Conservation (phyloP, 371 early-diverging fungal genomes). For the Mucor indicus region DNA sequence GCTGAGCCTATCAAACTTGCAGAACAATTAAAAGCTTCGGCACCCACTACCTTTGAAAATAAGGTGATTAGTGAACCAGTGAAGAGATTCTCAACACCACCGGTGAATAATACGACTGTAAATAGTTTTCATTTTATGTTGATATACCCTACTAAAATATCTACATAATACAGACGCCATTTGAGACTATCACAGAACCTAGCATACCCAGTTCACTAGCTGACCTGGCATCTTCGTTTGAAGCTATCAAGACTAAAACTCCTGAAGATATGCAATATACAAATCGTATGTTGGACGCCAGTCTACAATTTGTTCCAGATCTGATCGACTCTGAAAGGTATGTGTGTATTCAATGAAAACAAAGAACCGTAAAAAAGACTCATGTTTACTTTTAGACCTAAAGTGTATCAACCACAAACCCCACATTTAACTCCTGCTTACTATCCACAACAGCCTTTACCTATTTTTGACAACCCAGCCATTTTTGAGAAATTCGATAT, state of each 20-base stretch:
- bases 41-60: constrained; percentile 3
- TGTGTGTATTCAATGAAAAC: background rate
- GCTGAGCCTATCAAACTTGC: constrained; percentile 25
- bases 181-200: too few species aligned
- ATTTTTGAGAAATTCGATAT: constrained; percentile 91
- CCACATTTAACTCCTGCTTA: constrained; percentile 83
- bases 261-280: constrained; percentile 38
- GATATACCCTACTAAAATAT: too few species aligned
- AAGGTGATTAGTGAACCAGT: too few species aligned
- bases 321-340: constrained; percentile 68
- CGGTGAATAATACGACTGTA: too few species aligned
- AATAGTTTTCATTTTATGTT: too few species aligned
- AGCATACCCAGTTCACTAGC: constrained; percentile 74
- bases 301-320: constrained; percentile 74
- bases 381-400: constrained; percentile 36
- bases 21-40: constrained; percentile 13
- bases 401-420: constrained; percentile 68
- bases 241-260: constrained; percentile 66
- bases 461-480: constrained; percentile 78
- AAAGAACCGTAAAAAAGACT: background rate
- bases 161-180: too few species aligned
- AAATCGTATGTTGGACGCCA: constrained; percentile 75
- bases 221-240: constrained; percentile 79
- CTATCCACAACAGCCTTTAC: constrained; percentile 85
- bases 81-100: too few species aligned